A percentile compares a stretch with the other conserved stretches of the same genome.
These are phyloP conservation scores for Phtheirospermum japonicum DNA, from an alignment of 257 asterid genomes.

Conservation along the genomic window DNA sequence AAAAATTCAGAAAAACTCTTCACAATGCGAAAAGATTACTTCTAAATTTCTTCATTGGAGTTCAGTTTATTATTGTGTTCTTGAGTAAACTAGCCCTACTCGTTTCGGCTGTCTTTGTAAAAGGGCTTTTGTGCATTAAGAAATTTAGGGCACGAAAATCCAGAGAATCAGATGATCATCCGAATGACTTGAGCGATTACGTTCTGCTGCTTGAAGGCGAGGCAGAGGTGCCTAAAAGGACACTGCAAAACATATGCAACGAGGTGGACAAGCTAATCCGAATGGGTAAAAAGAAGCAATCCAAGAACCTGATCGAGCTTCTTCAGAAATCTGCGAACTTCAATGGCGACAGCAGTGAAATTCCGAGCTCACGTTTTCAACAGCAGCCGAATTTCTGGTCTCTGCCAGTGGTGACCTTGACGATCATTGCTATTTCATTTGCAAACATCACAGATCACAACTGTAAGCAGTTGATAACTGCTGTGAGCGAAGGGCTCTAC, in stretches of 20 bases:
- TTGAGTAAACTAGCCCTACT: conserved; percentile 18
- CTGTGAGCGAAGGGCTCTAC: too few relatives aligned
- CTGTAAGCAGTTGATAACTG: too few relatives aligned
- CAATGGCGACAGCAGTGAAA: background rate
- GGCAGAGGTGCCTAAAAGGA: too few relatives aligned
- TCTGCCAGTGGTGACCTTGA: too few relatives aligned
- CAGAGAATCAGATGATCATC: background rate
- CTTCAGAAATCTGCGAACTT: conserved; percentile 8
- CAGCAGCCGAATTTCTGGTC: too few relatives aligned
- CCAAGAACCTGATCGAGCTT: too few relatives aligned
- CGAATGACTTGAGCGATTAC: conserved; percentile 12
- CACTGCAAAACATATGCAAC: conserved; percentile 22
- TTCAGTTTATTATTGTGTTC: conserved; percentile 21
- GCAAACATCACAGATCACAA: too few relatives aligned
- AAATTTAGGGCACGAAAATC: too few relatives aligned
- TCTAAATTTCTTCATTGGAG: conserved; percentile 3
- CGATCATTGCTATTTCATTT: too few relatives aligned
- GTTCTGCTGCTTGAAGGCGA: conserved; percentile 33
- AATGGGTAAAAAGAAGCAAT: too few relatives aligned
- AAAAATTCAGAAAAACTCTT: conserved; percentile 19
- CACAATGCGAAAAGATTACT: conserved; percentile 9
- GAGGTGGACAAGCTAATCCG: too few relatives aligned
- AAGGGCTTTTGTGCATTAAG: too few relatives aligned
- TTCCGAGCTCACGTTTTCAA: conserved; percentile 16
- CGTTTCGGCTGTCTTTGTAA: background rate